Evolutionary conservation across 768 basidiomycete genomes (phyloP), one percentile per base, ranked within the genome.

Genomic region (Basidioascus undulatus): DNA sequence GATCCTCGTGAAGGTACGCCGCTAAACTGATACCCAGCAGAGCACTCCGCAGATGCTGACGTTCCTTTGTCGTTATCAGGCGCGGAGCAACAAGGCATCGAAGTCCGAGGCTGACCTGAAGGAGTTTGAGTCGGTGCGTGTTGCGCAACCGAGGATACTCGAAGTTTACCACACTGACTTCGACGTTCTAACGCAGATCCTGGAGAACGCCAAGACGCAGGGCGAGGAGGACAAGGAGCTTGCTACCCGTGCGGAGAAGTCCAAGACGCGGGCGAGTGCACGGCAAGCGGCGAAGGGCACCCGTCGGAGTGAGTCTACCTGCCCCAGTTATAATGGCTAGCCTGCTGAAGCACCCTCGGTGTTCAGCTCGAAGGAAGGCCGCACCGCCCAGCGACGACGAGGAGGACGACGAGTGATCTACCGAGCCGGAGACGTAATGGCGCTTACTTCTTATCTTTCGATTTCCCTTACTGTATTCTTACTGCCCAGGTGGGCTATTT

Each of bases 41-140:
- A n/a, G 13, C 16, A 32, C 20, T 3, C 37, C 13, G 6, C 11
- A 43, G 19, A 8, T 20, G 15, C 15, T 11, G 3, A 16, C 46
- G 11, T 2, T 37, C n/a, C 35, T 25, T 18, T 37, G 32, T 19
- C 35, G 12, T 11, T 12, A 32, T 8, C 44, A 79, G 75, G 81
- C 83, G 27, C 69, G 83, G n/a, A 60, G 70, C 25, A 89, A 89
- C 60, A 94, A 92, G 26, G 71, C 78, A 47, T 81, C 76, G 55
- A 94, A 92, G 57, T 81, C 84, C 3, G 87, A 92, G 49, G 69
- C 76, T 0, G 89, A 96, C 51, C 61, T 96, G 35, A 77, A 87
- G 47, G 89, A 98, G 59, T 98, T 98, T 52, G 86, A 94, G 57
- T 65, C 66, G 53, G 86, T 80, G 45, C n/a, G n/a, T n/a, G n/a